Conservation (phyloP, 352 stramenopile species). For the Peronosclerospora sorghi region DNA sequence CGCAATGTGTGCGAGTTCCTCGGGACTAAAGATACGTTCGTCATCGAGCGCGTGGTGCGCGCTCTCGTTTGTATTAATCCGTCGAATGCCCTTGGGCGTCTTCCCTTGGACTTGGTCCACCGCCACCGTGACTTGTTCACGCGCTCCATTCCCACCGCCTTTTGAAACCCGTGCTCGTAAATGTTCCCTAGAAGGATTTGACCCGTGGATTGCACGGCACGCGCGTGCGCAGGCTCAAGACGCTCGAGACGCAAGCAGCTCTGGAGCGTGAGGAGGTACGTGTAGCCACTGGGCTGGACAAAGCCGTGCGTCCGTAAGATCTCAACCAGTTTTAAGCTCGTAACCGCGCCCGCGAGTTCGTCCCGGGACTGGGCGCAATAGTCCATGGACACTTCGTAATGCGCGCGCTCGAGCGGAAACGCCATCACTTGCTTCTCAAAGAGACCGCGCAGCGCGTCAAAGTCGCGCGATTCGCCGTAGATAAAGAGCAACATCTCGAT, state of each 20-base stretch:
- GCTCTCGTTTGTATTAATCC: constrained; percentile 6
- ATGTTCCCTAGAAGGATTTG: constrained; percentile 44
- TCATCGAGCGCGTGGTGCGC: too few species aligned
- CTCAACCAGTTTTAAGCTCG: constrained; percentile 65
- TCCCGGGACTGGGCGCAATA: constrained; percentile 28
- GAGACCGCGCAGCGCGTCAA: constrained; percentile 31
- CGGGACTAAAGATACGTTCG: constrained; percentile 18
- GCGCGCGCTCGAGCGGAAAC: constrained; percentile 39
- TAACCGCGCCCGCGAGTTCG: constrained; percentile 23
- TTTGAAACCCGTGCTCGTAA: constrained; percentile 35
- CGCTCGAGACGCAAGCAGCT: constrained; percentile 40
- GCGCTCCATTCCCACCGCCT: constrained; percentile 20
- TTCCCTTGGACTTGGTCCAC: constrained; percentile 13
- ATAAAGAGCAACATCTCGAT: constrained; percentile 67
- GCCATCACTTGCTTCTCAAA: constrained; percentile 40
- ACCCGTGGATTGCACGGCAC: constrained; percentile 25
- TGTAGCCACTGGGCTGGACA: constrained; percentile 60
- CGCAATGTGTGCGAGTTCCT: too few species aligned
- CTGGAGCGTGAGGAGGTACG: constrained; percentile 63
- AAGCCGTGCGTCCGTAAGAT: constrained; percentile 52
- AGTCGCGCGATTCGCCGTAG: constrained; percentile 40
- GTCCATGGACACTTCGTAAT: constrained; percentile 68
- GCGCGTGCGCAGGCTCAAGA: constrained; percentile 27
- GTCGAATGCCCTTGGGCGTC: constrained; percentile 14
- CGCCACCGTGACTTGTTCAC: constrained; percentile 14